Conservation (phyloP, 2,329 filamentous ascomycete genomes). For the Tolypocladium cylindrosporum region DNA sequence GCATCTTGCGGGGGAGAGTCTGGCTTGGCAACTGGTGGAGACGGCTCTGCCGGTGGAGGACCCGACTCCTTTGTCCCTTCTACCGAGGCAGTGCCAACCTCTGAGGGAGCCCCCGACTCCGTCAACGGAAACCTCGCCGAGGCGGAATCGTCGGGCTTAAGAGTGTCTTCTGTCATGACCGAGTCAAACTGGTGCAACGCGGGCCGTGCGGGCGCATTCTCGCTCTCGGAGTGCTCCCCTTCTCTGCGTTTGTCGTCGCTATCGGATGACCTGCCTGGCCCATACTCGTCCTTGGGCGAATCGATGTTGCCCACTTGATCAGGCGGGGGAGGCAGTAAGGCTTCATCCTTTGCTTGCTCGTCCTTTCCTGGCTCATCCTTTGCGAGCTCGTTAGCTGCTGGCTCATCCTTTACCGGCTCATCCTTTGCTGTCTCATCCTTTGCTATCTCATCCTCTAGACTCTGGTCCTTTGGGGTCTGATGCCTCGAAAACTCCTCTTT, state of each 20-base stretch:
- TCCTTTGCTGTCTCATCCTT: background rate
- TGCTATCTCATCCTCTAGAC: slow-evolving; percentile 1
- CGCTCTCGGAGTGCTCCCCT: slow-evolving; percentile 11
- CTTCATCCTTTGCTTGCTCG: slow-evolving; percentile 4
- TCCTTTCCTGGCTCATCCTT: background rate
- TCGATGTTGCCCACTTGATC: slow-evolving; percentile 31
- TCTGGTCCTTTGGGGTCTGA: background rate
- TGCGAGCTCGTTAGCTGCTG: background rate
- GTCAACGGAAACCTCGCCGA: slow-evolving; percentile 18
- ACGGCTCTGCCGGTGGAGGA: slow-evolving; percentile 4
- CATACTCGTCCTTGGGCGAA: slow-evolving; percentile 20
- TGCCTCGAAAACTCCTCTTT: background rate
- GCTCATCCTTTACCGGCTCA: background rate
- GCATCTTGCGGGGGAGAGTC: slow-evolving; percentile 8
- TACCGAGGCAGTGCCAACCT: slow-evolving; percentile 12
- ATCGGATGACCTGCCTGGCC: slow-evolving; percentile 12
- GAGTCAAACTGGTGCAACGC: slow-evolving; percentile 19
- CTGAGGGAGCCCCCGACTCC: slow-evolving; percentile 18
- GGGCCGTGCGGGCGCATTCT: slow-evolving; percentile 10
- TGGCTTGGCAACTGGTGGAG: slow-evolving; percentile 7
- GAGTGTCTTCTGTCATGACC: slow-evolving; percentile 25
- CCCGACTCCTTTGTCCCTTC: slow-evolving; percentile 11
- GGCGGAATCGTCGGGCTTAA: slow-evolving; percentile 28
- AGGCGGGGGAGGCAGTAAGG: slow-evolving; percentile 24
- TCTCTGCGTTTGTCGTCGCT: slow-evolving; percentile 15